A percentile compares a stretch with the other conserved stretches of the same genome.
Conservation (phyloP, 805 yeast species). For the Candida sithepensis region DNA sequence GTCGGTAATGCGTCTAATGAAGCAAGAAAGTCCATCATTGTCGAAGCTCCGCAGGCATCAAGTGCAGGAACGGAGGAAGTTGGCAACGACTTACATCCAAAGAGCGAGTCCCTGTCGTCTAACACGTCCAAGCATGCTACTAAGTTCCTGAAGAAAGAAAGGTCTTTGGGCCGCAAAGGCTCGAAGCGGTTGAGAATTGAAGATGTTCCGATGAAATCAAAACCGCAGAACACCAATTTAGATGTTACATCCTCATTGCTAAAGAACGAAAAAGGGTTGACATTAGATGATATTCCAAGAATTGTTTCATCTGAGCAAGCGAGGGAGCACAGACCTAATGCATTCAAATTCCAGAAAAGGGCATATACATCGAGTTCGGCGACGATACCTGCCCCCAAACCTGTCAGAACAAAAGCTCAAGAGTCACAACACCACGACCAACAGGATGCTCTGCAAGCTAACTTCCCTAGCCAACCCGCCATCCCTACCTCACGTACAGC, state of each 20-base stretch:
- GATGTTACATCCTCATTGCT: slow-evolving; percentile 68
- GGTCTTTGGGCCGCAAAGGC: slow-evolving; percentile 25
- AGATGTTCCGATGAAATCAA: slow-evolving; percentile 26
- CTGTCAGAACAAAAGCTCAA: slow-evolving; percentile 20
- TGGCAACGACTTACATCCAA: neutral
- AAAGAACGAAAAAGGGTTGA: slow-evolving; percentile 77
- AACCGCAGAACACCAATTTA: slow-evolving; percentile 31
- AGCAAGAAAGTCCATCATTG: slow-evolving; percentile 61
- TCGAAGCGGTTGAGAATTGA: slow-evolving; percentile 28
- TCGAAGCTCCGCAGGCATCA: slow-evolving; percentile 58
- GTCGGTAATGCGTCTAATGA: slow-evolving; percentile 48
- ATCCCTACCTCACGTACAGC: neutral
- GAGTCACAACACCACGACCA: slow-evolving; percentile 5
- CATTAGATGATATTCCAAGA: slow-evolving; percentile 93
- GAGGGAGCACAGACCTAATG: slow-evolving; percentile 87
- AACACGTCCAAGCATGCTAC: slow-evolving; percentile 14
- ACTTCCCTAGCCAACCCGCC: neutral
- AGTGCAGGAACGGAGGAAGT: slow-evolving; percentile 31
- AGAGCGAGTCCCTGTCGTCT: neutral
- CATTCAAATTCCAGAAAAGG: slow-evolving; percentile 73
- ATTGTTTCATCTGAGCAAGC: slow-evolving; percentile 98
- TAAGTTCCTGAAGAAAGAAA: slow-evolving; percentile 19
- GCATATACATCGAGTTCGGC: slow-evolving; percentile 29
- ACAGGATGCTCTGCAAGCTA: slow-evolving; percentile 1
- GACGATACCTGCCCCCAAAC: slow-evolving; percentile 34